Percentiles rank a stretch among this genome's conserved stretches.
phyloP scores from a whole-genome alignment of 495 filamentous ascomycete genomes.

The Penicillium simplicissimum region DNA sequence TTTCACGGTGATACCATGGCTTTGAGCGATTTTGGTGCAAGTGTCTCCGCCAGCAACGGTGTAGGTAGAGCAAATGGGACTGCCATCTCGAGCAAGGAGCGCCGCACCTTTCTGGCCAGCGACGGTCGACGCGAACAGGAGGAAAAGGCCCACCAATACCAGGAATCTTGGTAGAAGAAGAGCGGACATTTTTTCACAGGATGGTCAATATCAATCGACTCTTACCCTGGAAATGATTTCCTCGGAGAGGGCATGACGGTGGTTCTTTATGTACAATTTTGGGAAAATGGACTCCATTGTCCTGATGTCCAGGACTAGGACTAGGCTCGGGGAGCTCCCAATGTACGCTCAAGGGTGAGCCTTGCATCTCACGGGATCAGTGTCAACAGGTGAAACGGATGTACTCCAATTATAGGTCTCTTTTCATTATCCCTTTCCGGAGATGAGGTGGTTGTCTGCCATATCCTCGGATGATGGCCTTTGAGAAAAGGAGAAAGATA shows the following conservation, averaged over 20 bases:
- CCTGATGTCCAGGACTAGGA: background rate
- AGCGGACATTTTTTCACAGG: background rate
- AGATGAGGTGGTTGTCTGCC: background rate
- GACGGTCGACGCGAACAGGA: background rate
- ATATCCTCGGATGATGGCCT: background rate
- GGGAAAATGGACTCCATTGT: background rate
- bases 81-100: background rate
- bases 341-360: background rate
- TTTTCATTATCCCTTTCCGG: background rate
- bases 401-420: background rate
- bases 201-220: background rate
- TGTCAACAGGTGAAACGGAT: background rate
- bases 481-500: background rate
- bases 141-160: background rate
- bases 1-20: constrained; percentile 1
- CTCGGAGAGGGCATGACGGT: background rate
- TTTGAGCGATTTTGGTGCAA: constrained; percentile 13
- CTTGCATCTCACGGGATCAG: background rate
- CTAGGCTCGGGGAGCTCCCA: background rate
- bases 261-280: background rate
- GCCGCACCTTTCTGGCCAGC: background rate
- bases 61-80: constrained; percentile 14
- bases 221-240: background rate
- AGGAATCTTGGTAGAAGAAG: background rate
- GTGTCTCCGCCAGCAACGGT: constrained; percentile 5